Percentiles rank a stretch among this genome's conserved stretches.
These are phyloP conservation scores for Eucalyptus shirleyi DNA, from an alignment of 345 rosid genomes.

Conservation along the genomic window DNA sequence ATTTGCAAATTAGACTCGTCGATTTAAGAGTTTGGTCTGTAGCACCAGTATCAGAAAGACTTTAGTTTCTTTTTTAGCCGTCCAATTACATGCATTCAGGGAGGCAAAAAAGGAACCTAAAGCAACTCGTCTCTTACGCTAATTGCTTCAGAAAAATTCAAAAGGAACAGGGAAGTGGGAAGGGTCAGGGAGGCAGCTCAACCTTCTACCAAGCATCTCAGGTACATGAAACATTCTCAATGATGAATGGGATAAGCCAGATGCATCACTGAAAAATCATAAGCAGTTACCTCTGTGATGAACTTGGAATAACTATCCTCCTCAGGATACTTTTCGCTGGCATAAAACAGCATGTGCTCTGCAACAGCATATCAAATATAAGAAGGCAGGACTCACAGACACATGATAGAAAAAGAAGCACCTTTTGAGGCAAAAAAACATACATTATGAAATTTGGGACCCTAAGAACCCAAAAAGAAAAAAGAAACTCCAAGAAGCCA, in stretches of 20 bases:
- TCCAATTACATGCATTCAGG: not conserved
- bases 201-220: not conserved
- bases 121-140: not conserved
- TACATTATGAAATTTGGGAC: not conserved
- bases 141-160: not conserved
- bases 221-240: not conserved
- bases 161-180: not conserved
- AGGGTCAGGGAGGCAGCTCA: not conserved
- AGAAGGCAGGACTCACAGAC: not conserved
- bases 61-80: not conserved
- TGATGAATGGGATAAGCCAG: not conserved
- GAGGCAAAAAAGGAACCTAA: not conserved
- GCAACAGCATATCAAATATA: not conserved
- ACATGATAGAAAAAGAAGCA: not conserved
- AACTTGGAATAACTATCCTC: constrained; percentile 89
- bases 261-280: not conserved
- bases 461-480: not conserved
- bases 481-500: not conserved
- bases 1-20: not conserved
- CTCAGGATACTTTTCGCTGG: constrained; percentile 78
- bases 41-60: not conserved
- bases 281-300: constrained; percentile 47
- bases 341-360: constrained; percentile 97
- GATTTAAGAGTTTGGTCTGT: not conserved
- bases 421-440: not conserved